phyloP scores from a whole-genome alignment of 2,329 filamentous ascomycete genomes.

The Sarocladium oryzae region DNA sequence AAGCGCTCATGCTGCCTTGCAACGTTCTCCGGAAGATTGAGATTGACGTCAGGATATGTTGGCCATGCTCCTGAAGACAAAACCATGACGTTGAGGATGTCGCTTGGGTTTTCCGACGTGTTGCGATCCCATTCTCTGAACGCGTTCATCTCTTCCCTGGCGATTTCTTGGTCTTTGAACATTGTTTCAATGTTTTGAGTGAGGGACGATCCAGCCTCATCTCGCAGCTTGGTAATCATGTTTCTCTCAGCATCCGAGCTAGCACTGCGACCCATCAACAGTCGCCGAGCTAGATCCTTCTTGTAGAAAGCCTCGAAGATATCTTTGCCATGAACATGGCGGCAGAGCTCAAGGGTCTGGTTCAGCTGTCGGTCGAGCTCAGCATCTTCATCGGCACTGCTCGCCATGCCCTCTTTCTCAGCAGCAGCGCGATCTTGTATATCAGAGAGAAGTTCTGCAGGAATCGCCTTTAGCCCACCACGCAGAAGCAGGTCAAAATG shows the following conservation, averaged over 20 bases:
- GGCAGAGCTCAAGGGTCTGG: constrained; percentile 87
- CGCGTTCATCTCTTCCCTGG: constrained; percentile 84
- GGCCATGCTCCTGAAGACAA: constrained; percentile 93
- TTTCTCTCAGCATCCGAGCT: constrained; percentile 92
- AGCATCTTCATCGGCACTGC: constrained; percentile 78
- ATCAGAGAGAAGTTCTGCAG: constrained; percentile 59
- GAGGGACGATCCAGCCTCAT: constrained; percentile 88
- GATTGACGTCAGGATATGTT: constrained; percentile 67
- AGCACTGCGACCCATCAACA: constrained; percentile 88
- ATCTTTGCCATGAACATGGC: constrained; percentile 95
- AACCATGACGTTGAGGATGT: constrained; percentile 69
- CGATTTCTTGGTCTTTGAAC: constrained; percentile 97
- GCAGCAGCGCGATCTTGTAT: constrained; percentile 49
- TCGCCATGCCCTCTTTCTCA: constrained; percentile 57
- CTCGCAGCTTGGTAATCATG: constrained; percentile 88
- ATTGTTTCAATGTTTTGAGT: constrained; percentile 98
- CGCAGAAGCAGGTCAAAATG: constrained; percentile 87
- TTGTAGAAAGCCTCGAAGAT: constrained; percentile 99
- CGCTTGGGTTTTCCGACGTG: constrained; percentile 35
- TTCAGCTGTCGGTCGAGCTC: constrained; percentile 90
- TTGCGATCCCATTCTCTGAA: constrained; percentile 63
- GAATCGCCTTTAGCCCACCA: constrained; percentile 79
- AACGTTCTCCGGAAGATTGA: constrained; percentile 71
- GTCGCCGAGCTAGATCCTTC: constrained; percentile 81
- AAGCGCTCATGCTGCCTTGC: constrained; percentile 73